Conservation (phyloP, 805 yeast genomes). For the Ascoidea tarda region DNA sequence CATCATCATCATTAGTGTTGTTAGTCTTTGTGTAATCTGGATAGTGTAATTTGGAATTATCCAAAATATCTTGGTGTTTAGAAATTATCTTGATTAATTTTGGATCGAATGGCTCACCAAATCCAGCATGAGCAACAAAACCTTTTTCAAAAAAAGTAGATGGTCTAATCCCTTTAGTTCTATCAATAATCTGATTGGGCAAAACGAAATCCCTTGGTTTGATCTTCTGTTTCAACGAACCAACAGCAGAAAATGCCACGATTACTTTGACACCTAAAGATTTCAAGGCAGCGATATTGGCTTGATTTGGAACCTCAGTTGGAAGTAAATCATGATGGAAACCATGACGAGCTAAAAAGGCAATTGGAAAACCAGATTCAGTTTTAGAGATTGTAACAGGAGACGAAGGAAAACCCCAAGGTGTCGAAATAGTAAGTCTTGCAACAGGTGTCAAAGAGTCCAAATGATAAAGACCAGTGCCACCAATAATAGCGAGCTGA, state of each 20-base stretch:
- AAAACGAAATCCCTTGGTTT: constrained; percentile 93
- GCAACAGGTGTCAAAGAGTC: constrained; percentile 80
- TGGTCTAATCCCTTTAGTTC: constrained; percentile 90
- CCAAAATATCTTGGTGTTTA: constrained; percentile 32
- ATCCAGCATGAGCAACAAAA: constrained; percentile 92
- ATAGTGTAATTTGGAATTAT: constrained; percentile 38
- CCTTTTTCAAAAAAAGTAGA: constrained; percentile 86
- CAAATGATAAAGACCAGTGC: constrained; percentile 91
- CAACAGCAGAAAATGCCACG: constrained; percentile 91
- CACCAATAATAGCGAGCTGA: constrained; percentile 84
- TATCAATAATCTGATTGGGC: constrained; percentile 91
- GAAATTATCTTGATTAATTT: constrained; percentile 50
- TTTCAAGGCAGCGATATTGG: constrained; percentile 93
- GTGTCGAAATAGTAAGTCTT: constrained; percentile 67
- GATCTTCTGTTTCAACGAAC: constrained; percentile 80
- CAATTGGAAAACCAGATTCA: constrained; percentile 64
- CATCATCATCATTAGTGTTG: constrained; percentile 51
- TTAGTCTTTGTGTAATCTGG: constrained; percentile 16
- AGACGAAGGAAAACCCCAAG: constrained; percentile 96
- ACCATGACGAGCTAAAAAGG: constrained; percentile 94
- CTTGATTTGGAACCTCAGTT: constrained; percentile 80
- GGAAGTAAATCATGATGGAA: constrained; percentile 81
- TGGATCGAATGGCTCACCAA: constrained; percentile 92
- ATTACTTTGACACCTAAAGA: constrained; percentile 75
- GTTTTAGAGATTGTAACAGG: constrained; percentile 87